Conservation (phyloP, 1,139 yeast species). For the Cylindricascospora bacillispora region DNA sequence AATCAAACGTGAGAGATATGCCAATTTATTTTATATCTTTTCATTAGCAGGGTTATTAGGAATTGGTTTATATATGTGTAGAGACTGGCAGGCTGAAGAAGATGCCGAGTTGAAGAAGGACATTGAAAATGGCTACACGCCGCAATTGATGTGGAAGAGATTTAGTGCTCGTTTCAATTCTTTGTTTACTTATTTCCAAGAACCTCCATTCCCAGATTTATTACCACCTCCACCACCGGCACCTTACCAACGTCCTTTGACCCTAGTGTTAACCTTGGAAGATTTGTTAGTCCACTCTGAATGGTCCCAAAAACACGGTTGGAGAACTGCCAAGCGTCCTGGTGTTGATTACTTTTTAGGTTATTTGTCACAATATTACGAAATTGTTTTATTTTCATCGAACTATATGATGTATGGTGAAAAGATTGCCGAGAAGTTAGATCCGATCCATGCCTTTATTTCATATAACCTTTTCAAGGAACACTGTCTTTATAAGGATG, state of each 20-base stretch:
- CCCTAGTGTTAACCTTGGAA: constrained; percentile 79
- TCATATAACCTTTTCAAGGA: constrained; percentile 84
- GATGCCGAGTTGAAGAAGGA: constrained; percentile 42
- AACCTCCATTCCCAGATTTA: constrained; percentile 86
- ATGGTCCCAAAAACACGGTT: constrained; percentile 87
- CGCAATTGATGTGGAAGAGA: constrained; percentile 54
- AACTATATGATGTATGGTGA: constrained; percentile 82
- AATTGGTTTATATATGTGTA: constrained; percentile 51
- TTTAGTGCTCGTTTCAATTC: constrained; percentile 60
- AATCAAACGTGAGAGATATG: constrained; percentile 50
- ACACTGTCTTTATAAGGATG: constrained; percentile 76
- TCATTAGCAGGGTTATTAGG: constrained; percentile 55
- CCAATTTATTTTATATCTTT: constrained; percentile 54
- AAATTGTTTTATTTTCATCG: constrained; percentile 79
- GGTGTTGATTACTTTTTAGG: constrained; percentile 95
- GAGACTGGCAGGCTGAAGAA: constrained; percentile 81
- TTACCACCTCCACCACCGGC: constrained; percentile 89
- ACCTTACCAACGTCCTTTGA: constrained; percentile 85
- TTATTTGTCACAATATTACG: constrained; percentile 88
- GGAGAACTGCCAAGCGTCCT: constrained; percentile 99
- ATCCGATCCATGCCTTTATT: constrained; percentile 82
- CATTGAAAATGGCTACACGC: constrained; percentile 57
- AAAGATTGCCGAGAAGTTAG: constrained; percentile 72
- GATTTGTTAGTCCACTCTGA: constrained; percentile 83
- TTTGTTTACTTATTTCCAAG: constrained; percentile 74